Evolutionary conservation across 768 basidiomycete species (phyloP), one percentile per base, ranked within the genome.

Genomic region (Rhodotorula toruloides): DNA sequence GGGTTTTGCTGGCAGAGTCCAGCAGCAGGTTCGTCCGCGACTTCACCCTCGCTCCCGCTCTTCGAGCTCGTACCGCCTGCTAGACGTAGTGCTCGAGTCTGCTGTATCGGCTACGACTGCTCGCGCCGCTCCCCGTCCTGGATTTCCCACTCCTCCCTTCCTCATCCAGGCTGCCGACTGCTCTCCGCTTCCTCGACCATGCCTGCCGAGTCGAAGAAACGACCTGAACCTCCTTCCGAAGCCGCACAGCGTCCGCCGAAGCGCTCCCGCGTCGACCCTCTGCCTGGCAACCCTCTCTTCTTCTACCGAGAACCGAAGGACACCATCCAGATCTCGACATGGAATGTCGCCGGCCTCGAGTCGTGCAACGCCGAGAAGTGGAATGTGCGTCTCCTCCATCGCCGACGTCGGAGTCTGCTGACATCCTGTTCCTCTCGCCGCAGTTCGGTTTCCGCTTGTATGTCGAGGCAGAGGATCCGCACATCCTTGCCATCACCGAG

Each of bases 391-490:
- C 6, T 25, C 32, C 32, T 29, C 4, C 19, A 8, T 58, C 34
- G 3, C 29, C 11, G 17, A 37, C 14, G 12, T 13, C 44, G 21
- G 44, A 22, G 21, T 46, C 9, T 19, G n/a, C n/a, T n/a, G n/a
- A n/a, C n/a, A n/a, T n/a, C n/a, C n/a, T n/a, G n/a, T n/a, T n/a
- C n/a, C n/a, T n/a, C n/a, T n/a, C n/a, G n/a, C n/a, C n/a, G n/a
- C n/a, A 64, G 64, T 50, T 88, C 86, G 90, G 90, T 0, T 90
- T 93, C 79, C 86, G 85, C 72, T 75, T 79, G 73, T 93, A 93
- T 74, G 81, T 91, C 43, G 87, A 89, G 71, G 90, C 89, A 3
- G 90, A 93, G 70, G 85, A 91, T 73, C 84, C 90, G 0, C 89
- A 91, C 75, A 80, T 93, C 36, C 80, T 92, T 29, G 82, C 91